These are phyloP conservation scores for Besnoitia besnoiti DNA, from an alignment of 169 alveolate species.

Conservation along the genomic window DNA sequence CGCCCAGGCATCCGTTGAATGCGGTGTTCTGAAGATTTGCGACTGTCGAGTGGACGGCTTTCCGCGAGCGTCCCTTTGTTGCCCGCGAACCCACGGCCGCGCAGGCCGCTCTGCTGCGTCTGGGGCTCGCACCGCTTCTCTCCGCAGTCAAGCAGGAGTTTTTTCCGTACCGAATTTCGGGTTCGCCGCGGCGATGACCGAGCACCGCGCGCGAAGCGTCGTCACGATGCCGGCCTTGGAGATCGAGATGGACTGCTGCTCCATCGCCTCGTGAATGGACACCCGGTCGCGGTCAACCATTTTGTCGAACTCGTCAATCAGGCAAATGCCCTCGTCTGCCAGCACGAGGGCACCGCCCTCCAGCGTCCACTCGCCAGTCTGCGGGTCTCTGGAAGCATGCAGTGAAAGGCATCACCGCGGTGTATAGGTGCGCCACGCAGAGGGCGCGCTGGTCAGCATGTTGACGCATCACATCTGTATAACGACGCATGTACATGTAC, in stretches of 20 bases:
- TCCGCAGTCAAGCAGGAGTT: too few species aligned
- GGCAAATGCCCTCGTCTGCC: slow-evolving; percentile 97
- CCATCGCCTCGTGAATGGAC: slow-evolving; percentile 99
- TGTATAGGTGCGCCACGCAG: too few species aligned
- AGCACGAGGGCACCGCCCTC: slow-evolving; percentile 99
- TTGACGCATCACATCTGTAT: too few species aligned
- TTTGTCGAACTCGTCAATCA: slow-evolving; percentile 99
- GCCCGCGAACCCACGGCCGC: too few species aligned
- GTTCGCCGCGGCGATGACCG: slow-evolving; percentile 99
- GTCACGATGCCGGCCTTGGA: slow-evolving; percentile 98
- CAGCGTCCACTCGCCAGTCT: slow-evolving; percentile 94
- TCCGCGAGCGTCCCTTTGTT: too few species aligned
- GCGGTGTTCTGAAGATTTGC: too few species aligned
- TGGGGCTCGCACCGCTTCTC: too few species aligned
- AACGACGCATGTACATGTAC: neutral
- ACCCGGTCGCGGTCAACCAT: slow-evolving; percentile 97
- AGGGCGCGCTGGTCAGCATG: too few species aligned
- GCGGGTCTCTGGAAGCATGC: slow-evolving; percentile 95
- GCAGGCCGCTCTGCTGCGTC: too few species aligned
- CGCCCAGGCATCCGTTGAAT: too few species aligned
- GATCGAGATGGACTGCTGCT: slow-evolving; percentile 98
- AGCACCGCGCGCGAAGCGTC: slow-evolving; percentile 97
- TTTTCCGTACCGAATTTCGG: slow-evolving; percentile 80
- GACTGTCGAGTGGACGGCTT: too few species aligned
- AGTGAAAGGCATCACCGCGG: too few species aligned